A percentile compares a stretch with the other conserved stretches of the same genome.
phyloP scores from a whole-genome alignment of 805 yeast species.

The Clavispora fructus region DNA sequence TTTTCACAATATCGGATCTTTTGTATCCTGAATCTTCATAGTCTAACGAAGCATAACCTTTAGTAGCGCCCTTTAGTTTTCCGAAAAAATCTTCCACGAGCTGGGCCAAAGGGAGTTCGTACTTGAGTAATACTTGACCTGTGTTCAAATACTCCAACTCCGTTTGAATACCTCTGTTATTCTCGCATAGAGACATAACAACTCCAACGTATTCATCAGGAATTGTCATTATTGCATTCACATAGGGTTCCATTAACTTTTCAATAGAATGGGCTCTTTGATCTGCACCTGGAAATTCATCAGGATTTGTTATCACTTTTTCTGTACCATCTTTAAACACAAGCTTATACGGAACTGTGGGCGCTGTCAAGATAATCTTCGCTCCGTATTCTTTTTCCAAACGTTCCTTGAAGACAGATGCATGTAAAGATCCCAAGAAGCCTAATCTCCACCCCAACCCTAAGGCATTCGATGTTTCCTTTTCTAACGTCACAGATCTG shows the following conservation, averaged over 20 bases:
- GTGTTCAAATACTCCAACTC: constrained; percentile 72
- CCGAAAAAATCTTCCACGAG: constrained; percentile 95
- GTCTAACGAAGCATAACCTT: constrained; percentile 91
- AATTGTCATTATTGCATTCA: constrained; percentile 82
- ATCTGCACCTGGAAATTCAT: constrained; percentile 74
- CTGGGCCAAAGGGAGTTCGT: constrained; percentile 80
- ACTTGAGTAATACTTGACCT: constrained; percentile 77
- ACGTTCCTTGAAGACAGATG: constrained; percentile 89
- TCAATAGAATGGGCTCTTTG: constrained; percentile 44
- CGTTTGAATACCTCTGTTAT: constrained; percentile 75
- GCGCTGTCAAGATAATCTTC: constrained; percentile 84
- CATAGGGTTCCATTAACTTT: constrained; percentile 73
- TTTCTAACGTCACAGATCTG: constrained; percentile 80
- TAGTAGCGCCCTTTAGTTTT: constrained; percentile 79
- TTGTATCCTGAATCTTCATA: constrained; percentile 90
- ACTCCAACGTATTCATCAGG: constrained; percentile 86
- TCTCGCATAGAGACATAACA: constrained; percentile 82
- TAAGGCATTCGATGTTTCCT: constrained; percentile 88
- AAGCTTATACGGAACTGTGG: constrained; percentile 89
- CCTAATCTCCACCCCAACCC: constrained; percentile 99
- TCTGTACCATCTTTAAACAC: constrained; percentile 62
- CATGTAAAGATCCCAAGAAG: constrained; percentile 89
- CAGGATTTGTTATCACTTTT: constrained; percentile 77
- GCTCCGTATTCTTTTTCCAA: constrained; percentile 93
- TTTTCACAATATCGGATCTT: constrained; percentile 73